These are phyloP conservation scores for Penicillium sp. DNA, from an alignment of 2,329 filamentous ascomycete genomes.

Conservation along the genomic window DNA sequence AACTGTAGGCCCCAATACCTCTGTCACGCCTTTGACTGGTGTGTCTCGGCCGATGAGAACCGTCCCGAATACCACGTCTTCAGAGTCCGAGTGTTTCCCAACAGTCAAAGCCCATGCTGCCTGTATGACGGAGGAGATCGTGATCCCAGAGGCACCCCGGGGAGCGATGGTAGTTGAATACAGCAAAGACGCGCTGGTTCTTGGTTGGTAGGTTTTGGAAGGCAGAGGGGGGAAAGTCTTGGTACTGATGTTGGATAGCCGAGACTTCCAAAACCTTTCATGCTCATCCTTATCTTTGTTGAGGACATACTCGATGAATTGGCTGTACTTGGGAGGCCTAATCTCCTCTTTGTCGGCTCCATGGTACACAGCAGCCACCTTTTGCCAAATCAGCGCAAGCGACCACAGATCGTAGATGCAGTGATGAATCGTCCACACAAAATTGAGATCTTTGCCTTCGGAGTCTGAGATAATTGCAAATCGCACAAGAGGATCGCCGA, in stretches of 20 bases:
- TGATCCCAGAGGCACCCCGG: neutral
- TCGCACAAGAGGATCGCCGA: neutral
- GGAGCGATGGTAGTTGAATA: neutral
- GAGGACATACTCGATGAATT: neutral
- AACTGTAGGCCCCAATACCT: neutral
- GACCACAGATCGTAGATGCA: neutral
- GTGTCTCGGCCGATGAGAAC: neutral
- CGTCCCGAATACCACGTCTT: neutral
- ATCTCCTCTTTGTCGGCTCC: neutral
- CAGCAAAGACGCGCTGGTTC: neutral
- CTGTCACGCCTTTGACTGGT: neutral
- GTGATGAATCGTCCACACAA: neutral
- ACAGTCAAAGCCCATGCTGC: neutral
- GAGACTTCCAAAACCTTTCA: neutral
- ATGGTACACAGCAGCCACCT: neutral
- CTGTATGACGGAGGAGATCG: neutral
- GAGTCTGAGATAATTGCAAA: neutral
- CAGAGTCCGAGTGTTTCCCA: neutral
- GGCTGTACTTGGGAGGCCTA: neutral
- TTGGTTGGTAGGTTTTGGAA: neutral
- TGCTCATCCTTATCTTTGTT: neutral
- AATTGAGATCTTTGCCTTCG: neutral
- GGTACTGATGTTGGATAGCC: neutral
- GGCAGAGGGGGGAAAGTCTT: neutral
- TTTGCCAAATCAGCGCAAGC: neutral